Conservation (phyloP, 164 flowering plant genomes). For the Chimonanthus salicifolius region DNA sequence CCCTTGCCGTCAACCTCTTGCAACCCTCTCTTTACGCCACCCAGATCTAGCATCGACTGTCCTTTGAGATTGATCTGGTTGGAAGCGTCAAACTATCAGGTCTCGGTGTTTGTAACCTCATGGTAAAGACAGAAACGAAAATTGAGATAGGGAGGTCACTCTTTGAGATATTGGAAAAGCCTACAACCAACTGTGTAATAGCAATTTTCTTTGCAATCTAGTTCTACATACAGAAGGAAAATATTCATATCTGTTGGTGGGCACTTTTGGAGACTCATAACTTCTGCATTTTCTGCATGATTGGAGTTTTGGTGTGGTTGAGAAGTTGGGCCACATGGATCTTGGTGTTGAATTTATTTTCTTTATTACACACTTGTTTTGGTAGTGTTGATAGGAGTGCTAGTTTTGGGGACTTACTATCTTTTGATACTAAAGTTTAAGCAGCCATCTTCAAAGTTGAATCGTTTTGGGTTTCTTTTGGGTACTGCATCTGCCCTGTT, state of each 20-base stretch:
- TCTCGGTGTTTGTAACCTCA: neutral
- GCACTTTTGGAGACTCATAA: conserved; percentile 62
- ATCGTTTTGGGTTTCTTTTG: conserved; percentile 80
- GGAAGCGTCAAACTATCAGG: neutral
- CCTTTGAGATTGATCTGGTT: neutral
- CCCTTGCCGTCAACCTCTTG: too few relatives aligned
- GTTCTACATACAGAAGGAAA: conserved; percentile 86
- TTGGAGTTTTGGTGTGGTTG: too few relatives aligned
- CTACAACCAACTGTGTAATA: conserved; percentile 82
- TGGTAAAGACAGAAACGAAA: neutral
- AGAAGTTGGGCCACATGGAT: too few relatives aligned
- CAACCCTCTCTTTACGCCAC: too few relatives aligned
- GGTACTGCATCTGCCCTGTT: conserved; percentile 28
- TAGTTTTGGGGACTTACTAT: too few relatives aligned
- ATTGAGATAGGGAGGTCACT: conserved; percentile 71
- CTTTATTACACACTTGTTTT: too few relatives aligned
- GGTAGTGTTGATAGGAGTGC: too few relatives aligned
- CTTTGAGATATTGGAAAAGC: conserved; percentile 76
- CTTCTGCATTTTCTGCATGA: too few relatives aligned
- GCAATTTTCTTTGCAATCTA: conserved; percentile 71
- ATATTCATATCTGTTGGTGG: conserved; percentile 72
- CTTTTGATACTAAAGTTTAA: conserved; percentile 40
- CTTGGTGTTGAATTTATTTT: too few relatives aligned
- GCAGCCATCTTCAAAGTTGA: conserved; percentile 81
- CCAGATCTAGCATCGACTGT: too few relatives aligned